Evolutionary conservation across 306 rosid genomes (phyloP).

Genomic region (Gynostemma pentaphyllum): DNA sequence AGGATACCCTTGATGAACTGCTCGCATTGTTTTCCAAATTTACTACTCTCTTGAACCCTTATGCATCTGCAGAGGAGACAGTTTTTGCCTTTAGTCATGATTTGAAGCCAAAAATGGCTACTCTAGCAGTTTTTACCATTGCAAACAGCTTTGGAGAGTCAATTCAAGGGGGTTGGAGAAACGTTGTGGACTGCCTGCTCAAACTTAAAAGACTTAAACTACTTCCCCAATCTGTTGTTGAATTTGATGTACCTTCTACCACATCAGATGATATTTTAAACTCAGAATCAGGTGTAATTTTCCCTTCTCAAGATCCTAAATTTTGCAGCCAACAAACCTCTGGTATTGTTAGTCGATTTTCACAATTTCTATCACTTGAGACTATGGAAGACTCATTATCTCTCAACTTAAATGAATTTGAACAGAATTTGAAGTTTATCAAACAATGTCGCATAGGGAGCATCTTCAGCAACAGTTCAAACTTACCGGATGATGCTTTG

Average conservation of each 20-base stretch:
- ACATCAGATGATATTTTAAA: slow-evolving; percentile 16
- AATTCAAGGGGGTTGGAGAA: slow-evolving; percentile 86
- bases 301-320: slow-evolving; percentile 32
- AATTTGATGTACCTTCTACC: slow-evolving; percentile 35
- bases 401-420: slow-evolving; percentile 60
- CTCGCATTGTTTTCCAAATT: slow-evolving; percentile 69
- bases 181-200: slow-evolving; percentile 70
- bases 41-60: slow-evolving; percentile 79
- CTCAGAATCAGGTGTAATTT: slow-evolving; percentile 33
- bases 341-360: slow-evolving; percentile 32
- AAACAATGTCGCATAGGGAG: slow-evolving; percentile 61
- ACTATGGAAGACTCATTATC: slow-evolving; percentile 45
- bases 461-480: slow-evolving; percentile 53
- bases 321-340: slow-evolving; percentile 30
- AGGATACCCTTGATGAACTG: slow-evolving; percentile 81
- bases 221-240: slow-evolving; percentile 57
- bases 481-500: slow-evolving; percentile 51
- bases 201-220: slow-evolving; percentile 79
- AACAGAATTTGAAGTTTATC: slow-evolving; percentile 70
- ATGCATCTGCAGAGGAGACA: slow-evolving; percentile 87
- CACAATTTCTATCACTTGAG: slow-evolving; percentile 46
- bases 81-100: slow-evolving; percentile 70
- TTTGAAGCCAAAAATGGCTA: slow-evolving; percentile 75
- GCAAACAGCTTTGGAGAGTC: slow-evolving; percentile 62
- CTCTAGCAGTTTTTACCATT: slow-evolving; percentile 68